Evolutionary conservation across 768 basidiomycete genomes (phyloP).

Genomic region (Pulveroboletus sp.): DNA sequence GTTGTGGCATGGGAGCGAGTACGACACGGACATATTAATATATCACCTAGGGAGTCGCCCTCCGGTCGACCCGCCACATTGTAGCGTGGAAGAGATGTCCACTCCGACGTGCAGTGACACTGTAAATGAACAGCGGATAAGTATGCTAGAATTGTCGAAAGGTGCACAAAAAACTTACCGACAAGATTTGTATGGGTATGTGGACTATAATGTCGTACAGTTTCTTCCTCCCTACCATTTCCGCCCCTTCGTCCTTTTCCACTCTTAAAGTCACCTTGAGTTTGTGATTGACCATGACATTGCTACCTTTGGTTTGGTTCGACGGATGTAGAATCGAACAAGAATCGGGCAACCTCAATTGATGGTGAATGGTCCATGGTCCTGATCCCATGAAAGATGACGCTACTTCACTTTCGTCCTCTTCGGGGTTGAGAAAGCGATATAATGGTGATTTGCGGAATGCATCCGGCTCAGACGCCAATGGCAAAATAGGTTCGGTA

Average conservation of each 20-base stretch:
- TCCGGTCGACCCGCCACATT: conserved; percentile 33
- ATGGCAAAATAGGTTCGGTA: conserved; percentile 69
- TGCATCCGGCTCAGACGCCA: conserved; percentile 63
- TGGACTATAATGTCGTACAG: conserved; percentile 86
- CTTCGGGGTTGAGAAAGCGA: conserved; percentile 44
- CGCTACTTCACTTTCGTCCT: conserved; percentile 54
- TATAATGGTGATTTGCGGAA: conserved; percentile 66
- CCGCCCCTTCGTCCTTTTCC: conserved; percentile 68
- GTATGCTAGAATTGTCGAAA: neutral
- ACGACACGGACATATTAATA: conserved; percentile 45
- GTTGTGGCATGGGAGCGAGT: conserved; percentile 10
- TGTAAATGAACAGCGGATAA: conserved; percentile 23
- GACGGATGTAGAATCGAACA: conserved; percentile 69
- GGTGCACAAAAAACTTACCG: conserved; percentile 47
- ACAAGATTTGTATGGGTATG: conserved; percentile 82
- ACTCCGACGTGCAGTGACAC: conserved; percentile 83
- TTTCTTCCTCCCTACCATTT: conserved; percentile 75
- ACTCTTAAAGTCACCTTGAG: conserved; percentile 84
- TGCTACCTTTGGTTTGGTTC: conserved; percentile 56
- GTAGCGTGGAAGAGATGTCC: conserved; percentile 78
- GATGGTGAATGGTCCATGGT: conserved; percentile 80
- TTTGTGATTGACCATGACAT: conserved; percentile 70
- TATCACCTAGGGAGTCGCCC: conserved; percentile 3
- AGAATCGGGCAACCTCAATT: conserved; percentile 65
- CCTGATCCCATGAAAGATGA: conserved; percentile 73